These are phyloP conservation scores for Saraca asoca DNA, from an alignment of 331 rosid species.

Conservation along the genomic window DNA sequence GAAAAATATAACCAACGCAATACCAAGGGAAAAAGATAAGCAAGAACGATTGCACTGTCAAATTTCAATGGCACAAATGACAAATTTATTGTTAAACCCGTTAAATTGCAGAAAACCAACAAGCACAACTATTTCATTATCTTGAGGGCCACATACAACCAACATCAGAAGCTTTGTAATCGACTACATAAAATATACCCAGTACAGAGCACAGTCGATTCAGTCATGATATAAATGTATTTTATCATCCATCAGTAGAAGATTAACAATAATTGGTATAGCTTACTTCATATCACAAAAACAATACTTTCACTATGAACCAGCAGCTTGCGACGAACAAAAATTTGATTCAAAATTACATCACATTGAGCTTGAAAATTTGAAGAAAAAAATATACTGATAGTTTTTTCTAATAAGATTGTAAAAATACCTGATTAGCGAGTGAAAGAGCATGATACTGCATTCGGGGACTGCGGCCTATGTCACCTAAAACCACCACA, in stretches of 20 bases:
- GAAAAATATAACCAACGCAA: too few species aligned
- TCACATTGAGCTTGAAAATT: neutral
- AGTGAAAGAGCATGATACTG: constrained; percentile 94
- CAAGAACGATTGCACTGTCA: too few species aligned
- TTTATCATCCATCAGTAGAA: too few species aligned
- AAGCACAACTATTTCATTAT: too few species aligned
- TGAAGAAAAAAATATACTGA: neutral
- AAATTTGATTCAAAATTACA: neutral
- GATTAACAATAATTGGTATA: too few species aligned
- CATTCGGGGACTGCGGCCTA: constrained; percentile 99
- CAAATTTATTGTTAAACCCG: too few species aligned
- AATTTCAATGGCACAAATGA: too few species aligned
- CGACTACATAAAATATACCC: neutral
- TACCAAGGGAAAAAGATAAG: too few species aligned
- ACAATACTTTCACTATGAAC: neutral
- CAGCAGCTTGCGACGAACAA: constrained; percentile 2
- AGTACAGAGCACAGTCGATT: constrained; percentile 1
- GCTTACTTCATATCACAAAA: neutral
- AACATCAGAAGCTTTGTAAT: constrained; percentile 2
- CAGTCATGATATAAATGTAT: neutral
- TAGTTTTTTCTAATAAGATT: neutral
- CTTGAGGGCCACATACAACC: neutral
- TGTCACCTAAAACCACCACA: constrained; percentile 86
- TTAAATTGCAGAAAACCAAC: too few species aligned
- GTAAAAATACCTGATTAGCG: constrained; percentile 65